Evolutionary conservation across 2,329 filamentous ascomycete genomes (phyloP).

Genomic region (Claviceps spartinae): DNA sequence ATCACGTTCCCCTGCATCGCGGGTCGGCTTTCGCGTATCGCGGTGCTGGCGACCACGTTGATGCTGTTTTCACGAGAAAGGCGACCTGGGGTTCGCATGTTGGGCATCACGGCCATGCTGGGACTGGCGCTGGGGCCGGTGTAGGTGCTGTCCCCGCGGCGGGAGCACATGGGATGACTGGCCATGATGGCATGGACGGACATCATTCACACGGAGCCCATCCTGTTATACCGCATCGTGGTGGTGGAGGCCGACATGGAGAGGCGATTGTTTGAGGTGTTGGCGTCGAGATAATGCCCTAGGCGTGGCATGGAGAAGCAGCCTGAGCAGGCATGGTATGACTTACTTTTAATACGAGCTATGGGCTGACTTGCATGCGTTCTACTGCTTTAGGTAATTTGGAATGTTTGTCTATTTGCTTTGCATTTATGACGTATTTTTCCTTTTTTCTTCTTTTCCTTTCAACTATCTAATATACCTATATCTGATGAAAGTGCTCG

Average conservation of each 20-base stretch:
- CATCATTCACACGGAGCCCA: background rate
- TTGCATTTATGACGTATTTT: background rate
- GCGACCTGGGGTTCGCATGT: constrained; percentile 4
- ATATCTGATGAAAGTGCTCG: too few species aligned
- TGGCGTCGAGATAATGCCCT: too few species aligned
- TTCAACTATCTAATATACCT: background rate
- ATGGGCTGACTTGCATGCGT: too few species aligned
- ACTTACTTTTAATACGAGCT: too few species aligned
- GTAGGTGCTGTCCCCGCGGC: background rate
- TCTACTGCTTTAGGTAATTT: too few species aligned
- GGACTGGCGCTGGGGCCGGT: background rate
- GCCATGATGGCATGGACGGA: background rate
- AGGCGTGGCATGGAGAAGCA: too few species aligned
- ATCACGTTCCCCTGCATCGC: constrained; percentile 51
- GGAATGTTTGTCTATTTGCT: too few species aligned
- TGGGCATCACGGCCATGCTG: background rate
- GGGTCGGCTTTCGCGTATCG: constrained; percentile 14
- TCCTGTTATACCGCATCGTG: background rate
- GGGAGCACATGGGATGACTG: background rate
- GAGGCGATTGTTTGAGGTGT: constrained; percentile 1
- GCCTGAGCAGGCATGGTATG: too few species aligned
- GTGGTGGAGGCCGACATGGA: background rate
- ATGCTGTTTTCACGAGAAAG: constrained; percentile 6
- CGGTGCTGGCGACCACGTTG: background rate
- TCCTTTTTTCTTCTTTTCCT: background rate